A percentile compares a stretch with the other conserved stretches of the same genome.
phyloP scores from a whole-genome alignment of 2,329 filamentous ascomycete genomes.

The Seiridium unicorne region DNA sequence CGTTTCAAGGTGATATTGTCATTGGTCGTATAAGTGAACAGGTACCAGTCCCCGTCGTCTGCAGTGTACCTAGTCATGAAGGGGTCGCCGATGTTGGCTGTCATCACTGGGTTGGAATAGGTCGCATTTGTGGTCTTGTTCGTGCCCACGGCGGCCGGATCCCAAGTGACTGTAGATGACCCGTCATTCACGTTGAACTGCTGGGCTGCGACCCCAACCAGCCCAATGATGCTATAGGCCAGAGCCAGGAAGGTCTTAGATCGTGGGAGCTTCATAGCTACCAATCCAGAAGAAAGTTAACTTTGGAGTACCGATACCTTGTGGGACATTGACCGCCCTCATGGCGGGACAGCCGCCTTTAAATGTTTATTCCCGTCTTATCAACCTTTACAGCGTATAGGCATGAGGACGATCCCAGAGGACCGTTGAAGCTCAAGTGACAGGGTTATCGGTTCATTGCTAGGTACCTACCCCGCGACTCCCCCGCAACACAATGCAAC shows the following conservation, averaged over 20 bases:
- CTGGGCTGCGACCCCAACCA: conserved; percentile 17
- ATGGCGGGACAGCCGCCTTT: no score
- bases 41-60: conserved; percentile 32
- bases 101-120: conserved; percentile 38
- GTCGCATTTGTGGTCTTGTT: conserved; percentile 34
- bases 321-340: no score
- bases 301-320: no score
- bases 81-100: conserved; percentile 35
- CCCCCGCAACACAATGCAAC: no score
- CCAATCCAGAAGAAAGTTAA: no score
- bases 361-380: no score
- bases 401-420: no score
- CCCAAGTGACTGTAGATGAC: conserved; percentile 23
- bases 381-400: no score
- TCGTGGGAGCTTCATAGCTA: neutral
- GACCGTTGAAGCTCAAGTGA: no score
- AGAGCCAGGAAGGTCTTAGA: conserved; percentile 4
- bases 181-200: conserved; percentile 30
- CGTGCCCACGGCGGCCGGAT: conserved; percentile 28
- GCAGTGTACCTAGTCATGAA: conserved; percentile 34
- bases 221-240: conserved; percentile 11
- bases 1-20: conserved; percentile 36
- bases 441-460: no score
- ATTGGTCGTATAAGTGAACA: conserved; percentile 38
- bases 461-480: no score